phyloP scores from a whole-genome alignment of 2,329 filamentous ascomycete genomes.

The Colletotrichum karsti region DNA sequence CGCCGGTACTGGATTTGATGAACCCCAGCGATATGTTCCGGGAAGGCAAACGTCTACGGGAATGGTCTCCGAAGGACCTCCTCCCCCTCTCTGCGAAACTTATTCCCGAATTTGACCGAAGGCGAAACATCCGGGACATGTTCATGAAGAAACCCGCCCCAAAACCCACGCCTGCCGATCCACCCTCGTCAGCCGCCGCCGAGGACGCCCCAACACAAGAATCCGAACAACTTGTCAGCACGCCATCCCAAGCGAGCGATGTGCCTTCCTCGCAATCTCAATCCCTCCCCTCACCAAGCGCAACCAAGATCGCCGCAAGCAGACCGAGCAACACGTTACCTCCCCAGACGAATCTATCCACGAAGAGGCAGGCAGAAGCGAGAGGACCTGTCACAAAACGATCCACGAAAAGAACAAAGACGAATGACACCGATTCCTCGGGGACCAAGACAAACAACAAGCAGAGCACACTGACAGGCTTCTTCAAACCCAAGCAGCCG shows the following conservation, averaged over 20 bases:
- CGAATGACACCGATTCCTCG: slow-evolving; percentile 33
- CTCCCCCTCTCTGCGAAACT: slow-evolving; percentile 82
- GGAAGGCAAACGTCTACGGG: slow-evolving; percentile 69
- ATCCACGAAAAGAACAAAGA: slow-evolving; percentile 46
- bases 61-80: slow-evolving; percentile 73
- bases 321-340: neutral
- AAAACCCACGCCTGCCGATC: slow-evolving; percentile 19
- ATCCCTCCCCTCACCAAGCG: neutral
- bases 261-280: neutral
- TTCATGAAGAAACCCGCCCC: slow-evolving; percentile 69
- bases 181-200: neutral
- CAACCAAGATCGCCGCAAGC: neutral
- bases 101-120: slow-evolving; percentile 86
- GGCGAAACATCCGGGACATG: slow-evolving; percentile 92
- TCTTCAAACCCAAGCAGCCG: slow-evolving; percentile 72
- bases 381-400: slow-evolving; percentile 34
- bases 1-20: slow-evolving; percentile 75
- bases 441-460: slow-evolving; percentile 42
- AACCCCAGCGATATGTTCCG: slow-evolving; percentile 79
- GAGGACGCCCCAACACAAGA: neutral
- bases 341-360: slow-evolving; percentile 13
- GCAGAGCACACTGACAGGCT: slow-evolving; percentile 75
- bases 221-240: neutral
- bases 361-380: slow-evolving; percentile 30
- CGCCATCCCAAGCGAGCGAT: neutral